A percentile compares a stretch with the other conserved stretches of the same genome.
phyloP scores from a whole-genome alignment of 2,329 filamentous ascomycete genomes.

The Pseudocercospora ulei region DNA sequence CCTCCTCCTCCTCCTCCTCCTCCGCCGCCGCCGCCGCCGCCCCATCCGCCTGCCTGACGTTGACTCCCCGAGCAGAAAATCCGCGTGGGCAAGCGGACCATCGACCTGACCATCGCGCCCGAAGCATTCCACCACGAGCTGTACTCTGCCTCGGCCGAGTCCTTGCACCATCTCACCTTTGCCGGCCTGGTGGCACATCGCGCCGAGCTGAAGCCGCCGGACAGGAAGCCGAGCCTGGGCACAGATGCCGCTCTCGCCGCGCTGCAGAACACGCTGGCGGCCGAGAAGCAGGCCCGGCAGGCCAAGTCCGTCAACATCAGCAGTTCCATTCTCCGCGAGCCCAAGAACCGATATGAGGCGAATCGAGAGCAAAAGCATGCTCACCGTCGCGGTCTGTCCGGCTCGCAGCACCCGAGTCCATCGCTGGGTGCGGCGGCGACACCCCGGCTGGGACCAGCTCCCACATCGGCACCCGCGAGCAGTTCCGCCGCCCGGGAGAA shows the following conservation, averaged over 20 bases:
- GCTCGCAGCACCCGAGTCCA: conserved; percentile 35
- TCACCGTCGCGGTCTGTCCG: conserved; percentile 22
- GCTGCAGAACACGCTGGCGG: conserved; percentile 51
- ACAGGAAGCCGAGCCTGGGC: conserved; percentile 48
- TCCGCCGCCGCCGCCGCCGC: no score
- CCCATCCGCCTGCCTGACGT: conserved; percentile 15
- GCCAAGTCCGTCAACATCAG: conserved; percentile 41
- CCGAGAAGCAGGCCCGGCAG: conserved; percentile 51
- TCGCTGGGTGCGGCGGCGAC: conserved; percentile 35
- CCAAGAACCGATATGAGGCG: conserved; percentile 31
- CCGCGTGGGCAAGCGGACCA: conserved; percentile 49
- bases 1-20: no score
- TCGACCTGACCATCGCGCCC: conserved; percentile 46
- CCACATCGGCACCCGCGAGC: conserved; percentile 38
- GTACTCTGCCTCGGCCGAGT: conserved; percentile 42
- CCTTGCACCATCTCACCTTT: conserved; percentile 46
- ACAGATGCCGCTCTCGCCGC: conserved; percentile 52
- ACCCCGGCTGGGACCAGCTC: conserved; percentile 23
- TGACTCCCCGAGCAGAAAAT: conserved; percentile 39
- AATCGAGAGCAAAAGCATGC: conserved; percentile 27
- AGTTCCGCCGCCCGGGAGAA: conserved; percentile 31
- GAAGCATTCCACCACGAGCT: conserved; percentile 51
- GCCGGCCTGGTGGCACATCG: conserved; percentile 50
- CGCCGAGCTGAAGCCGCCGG: conserved; percentile 36
- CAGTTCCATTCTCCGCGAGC: conserved; percentile 32